Percentiles rank a stretch among this genome's conserved stretches.
phyloP scores from a whole-genome alignment of 106 monocot genomes.

The Gastrodia elata region DNA sequence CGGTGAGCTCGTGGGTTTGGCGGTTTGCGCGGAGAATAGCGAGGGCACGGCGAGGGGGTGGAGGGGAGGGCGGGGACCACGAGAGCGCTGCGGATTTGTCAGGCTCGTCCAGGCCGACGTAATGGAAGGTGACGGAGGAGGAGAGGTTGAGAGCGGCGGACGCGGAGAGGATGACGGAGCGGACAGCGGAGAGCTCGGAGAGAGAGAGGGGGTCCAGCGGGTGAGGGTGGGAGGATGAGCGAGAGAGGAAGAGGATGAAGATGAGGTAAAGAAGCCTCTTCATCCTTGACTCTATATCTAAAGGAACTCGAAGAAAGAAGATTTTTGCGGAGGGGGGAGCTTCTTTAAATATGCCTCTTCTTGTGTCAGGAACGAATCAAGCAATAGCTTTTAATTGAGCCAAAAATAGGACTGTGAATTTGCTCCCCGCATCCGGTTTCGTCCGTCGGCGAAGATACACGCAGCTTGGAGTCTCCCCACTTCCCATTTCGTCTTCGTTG shows the following conservation, averaged over 20 bases:
- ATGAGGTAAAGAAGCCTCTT: neutral
- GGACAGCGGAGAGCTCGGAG: slow-evolving; percentile 30
- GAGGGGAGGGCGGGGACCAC: slow-evolving; percentile 12
- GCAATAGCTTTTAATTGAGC: too few relatives aligned
- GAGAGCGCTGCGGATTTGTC: slow-evolving; percentile 45
- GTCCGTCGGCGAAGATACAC: too few relatives aligned
- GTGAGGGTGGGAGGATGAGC: slow-evolving; percentile 8
- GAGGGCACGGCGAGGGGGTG: slow-evolving; percentile 34
- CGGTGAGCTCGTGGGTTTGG: slow-evolving; percentile 33
- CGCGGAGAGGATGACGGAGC: slow-evolving; percentile 14
- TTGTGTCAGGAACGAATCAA: too few relatives aligned
- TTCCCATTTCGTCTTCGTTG: too few relatives aligned
- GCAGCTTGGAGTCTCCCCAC: too few relatives aligned
- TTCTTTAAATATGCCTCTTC: too few relatives aligned
- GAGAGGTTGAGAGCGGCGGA: slow-evolving; percentile 23
- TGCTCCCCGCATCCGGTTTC: too few relatives aligned
- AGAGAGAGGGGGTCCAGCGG: slow-evolving; percentile 49
- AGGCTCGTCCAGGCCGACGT: slow-evolving; percentile 71
- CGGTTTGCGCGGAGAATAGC: slow-evolving; percentile 30
- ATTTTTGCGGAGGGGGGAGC: too few relatives aligned
- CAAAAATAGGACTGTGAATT: too few relatives aligned
- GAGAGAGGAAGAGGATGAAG: neutral
- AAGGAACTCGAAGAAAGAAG: too few relatives aligned
- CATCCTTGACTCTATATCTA: neutral
- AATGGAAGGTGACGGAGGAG: slow-evolving; percentile 44